Percentiles rank a stretch among this genome's conserved stretches.
Evolutionary conservation across 345 rosid genomes (phyloP).

Genomic region (Mercurialis annua): DNA sequence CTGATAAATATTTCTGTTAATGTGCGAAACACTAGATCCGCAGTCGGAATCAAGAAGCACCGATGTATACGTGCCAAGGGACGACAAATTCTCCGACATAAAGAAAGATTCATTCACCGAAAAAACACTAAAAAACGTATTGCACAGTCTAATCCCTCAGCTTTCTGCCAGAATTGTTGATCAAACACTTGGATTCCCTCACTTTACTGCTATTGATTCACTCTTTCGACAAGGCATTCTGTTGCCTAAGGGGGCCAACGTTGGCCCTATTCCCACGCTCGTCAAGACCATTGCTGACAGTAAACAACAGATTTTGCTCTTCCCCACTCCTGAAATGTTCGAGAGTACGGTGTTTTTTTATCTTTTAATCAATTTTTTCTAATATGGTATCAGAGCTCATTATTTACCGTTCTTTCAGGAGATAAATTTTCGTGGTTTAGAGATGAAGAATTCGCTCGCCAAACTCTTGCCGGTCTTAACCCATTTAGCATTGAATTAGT

Average conservation of each 20-base stretch:
- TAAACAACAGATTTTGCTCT: not conserved
- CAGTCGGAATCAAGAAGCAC: constrained; percentile 20
- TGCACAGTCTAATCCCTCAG: constrained; percentile 6
- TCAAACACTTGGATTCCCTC: not conserved
- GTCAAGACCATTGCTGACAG: not conserved
- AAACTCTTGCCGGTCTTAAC: constrained; percentile 78
- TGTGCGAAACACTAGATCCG: constrained; percentile 14
- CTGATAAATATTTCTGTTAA: no score
- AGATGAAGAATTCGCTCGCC: constrained; percentile 71
- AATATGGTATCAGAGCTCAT: not conserved
- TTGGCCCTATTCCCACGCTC: not conserved
- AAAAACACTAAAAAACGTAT: not conserved
- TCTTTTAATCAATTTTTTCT: not conserved
- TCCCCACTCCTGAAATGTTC: not conserved
- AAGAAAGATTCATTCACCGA: constrained; percentile 18
- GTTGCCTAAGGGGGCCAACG: not conserved
- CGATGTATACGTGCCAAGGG: constrained; percentile 30
- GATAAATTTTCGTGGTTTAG: constrained; percentile 27
- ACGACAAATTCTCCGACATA: constrained; percentile 24
- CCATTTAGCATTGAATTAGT: constrained; percentile 52
- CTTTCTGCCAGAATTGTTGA: not conserved
- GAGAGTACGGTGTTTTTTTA: not conserved
- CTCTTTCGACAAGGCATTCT: not conserved
- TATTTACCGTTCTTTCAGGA: not conserved
- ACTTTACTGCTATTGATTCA: constrained; percentile 10